phyloP scores from a whole-genome alignment of 805 yeast genomes.

The Yarrowia divulgata region DNA sequence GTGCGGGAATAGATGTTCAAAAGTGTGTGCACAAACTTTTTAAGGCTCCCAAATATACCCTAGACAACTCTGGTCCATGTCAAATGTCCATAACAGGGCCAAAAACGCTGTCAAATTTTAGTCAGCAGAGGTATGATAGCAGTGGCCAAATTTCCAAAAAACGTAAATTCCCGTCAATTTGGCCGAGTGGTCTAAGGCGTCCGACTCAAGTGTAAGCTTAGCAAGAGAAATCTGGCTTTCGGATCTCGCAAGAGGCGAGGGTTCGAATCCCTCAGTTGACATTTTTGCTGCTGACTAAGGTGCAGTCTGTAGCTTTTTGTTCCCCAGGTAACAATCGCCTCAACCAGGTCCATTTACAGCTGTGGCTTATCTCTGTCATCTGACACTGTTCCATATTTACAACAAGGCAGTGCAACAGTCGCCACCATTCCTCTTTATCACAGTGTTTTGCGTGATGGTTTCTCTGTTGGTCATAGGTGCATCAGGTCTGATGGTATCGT shows the following conservation, averaged over 20 bases:
- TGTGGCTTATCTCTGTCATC: no score
- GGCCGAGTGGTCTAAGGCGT: conserved; percentile 43
- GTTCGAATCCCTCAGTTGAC: conserved; percentile 42
- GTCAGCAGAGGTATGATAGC: background rate
- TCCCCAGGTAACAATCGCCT: no score
- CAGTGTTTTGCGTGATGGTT: no score
- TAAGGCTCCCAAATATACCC: no score
- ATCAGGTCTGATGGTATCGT: no score
- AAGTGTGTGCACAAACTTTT: background rate
- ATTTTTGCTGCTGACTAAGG: conserved; percentile 15
- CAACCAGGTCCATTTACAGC: no score
- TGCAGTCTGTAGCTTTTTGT: no score
- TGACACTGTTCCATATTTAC: no score
- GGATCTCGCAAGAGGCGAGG: conserved; percentile 43
- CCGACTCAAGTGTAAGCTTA: conserved; percentile 41
- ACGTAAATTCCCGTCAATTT: conserved; percentile 30
- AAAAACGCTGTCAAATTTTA: background rate
- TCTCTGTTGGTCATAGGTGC: no score
- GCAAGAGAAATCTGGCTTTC: conserved; percentile 31
- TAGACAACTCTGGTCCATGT: background rate
- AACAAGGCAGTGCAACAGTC: no score
- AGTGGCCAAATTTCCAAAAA: background rate
- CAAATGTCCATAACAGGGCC: background rate
- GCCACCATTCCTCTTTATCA: no score
- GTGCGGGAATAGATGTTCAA: background rate